Base-by-base conservation (phyloP, 2,329 filamentous ascomycete genomes). In the Paracamarosporium sp. region DNA sequence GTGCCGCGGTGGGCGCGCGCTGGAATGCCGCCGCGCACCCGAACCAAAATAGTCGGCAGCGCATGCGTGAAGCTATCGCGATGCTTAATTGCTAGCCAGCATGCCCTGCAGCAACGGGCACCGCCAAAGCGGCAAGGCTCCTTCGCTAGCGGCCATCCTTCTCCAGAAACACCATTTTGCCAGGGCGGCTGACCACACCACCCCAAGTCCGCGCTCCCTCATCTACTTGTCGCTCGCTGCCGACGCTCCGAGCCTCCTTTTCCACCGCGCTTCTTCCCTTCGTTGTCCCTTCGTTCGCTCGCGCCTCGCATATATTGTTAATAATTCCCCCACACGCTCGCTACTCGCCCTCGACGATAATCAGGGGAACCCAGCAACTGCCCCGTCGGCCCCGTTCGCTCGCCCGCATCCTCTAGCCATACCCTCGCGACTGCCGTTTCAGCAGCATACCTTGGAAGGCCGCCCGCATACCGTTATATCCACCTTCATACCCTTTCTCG, bases 261-360 rank as follows among this genome's bases (percentile, higher is more conserved):
- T 53, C 55, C 53, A 38, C 22, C 50, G 31, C 50, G 51, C 54
- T 50, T 54, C 53, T 45, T 55, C 53, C 31, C 50, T 56, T 38
- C 50, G 36, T 53, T 31, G 35, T 51, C 53, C 36, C 57, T 51
- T 33, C 55, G 48, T 50, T 55, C 24, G 27, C 47, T 25, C 33
- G 13, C 20, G n/a, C 24, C 44, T 46, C 44, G 46, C 48, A 35
- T 61, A 56, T 46, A 59, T 57, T 53, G 38, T 60, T 60, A 59
- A 56, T 61, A 57, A 56, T 62, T 33, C 38, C 46, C n/a, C 52
- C 44, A 47, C 50, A 70, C 70, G 50, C 63, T 71, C 69, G 69
- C 66, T 72, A 67, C 50, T 47, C 53, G 47, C 9, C 41, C 53
- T 51, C 41, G 40, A 22, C 27, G 30, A 6, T 30, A 27, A 61